Base-by-base conservation (phyloP, 352 stramenopile species). In the Globisporangium camurandrum region DNA sequence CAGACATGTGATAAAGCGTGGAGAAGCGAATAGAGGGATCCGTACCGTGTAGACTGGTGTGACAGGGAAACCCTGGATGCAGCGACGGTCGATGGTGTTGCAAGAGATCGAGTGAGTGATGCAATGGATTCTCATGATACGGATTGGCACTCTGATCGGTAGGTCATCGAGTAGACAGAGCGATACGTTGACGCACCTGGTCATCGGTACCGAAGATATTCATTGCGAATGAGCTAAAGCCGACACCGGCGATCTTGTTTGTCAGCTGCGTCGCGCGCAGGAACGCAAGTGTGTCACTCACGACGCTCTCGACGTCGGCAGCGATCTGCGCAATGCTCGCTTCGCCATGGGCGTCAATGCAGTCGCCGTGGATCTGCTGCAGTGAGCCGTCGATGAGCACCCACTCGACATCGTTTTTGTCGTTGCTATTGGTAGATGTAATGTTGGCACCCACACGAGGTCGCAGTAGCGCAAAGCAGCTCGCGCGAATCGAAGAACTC, bases 141-240 rank as follows among this genome's bases (percentile, higher is more conserved):
- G 4, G 11, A 12, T 14, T 14, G 38, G 8, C 19, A 26, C 2
- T 14, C n/a, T 17, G 37, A 4, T 22, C n/a, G n/a, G n/a, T n/a
- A n/a, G n/a, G n/a, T n/a, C n/a, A n/a, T n/a, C n/a, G n/a, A n/a
- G n/a, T n/a, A n/a, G n/a, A n/a, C n/a, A n/a, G n/a, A n/a, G n/a
- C n/a, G n/a, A n/a, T n/a, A n/a, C n/a, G n/a, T n/a, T n/a, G 9
- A 17, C 54, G 9, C 42, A 74, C 69, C 64, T 67, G 61, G 4
- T 37, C 33, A 62, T 97, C 73, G 0, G 97, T 57, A 7, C 86
- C 92, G 17, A 98, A 55, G 12, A 98, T 46, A 51, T 97, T 97
- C 90, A 98, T 98, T 1, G 79, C 89, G 64, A 98, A 97, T 27
- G 78, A 86, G 49, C 84, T 95, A 62, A 98, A 96, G 45, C 90